phyloP scores from a whole-genome alignment of 805 yeast genomes.

The Candida wancherniae region DNA sequence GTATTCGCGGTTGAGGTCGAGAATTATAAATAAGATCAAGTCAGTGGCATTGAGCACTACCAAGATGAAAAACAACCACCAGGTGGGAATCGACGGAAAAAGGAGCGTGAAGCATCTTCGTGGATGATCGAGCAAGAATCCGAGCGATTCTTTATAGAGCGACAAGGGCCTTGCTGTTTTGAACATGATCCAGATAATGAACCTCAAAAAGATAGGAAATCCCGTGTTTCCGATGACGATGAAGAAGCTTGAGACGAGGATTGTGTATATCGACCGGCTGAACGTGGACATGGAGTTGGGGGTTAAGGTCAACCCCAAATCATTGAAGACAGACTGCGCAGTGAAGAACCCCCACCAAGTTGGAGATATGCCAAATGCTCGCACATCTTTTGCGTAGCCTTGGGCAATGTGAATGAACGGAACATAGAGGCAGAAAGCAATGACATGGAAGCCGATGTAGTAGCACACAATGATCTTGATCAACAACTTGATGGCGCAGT shows the following conservation, averaged over 20 bases:
- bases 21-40: conserved; percentile 69
- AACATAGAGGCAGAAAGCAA: conserved; percentile 48
- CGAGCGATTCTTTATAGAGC: conserved; percentile 65
- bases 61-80: conserved; percentile 84
- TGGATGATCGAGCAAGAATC: conserved; percentile 89
- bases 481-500: conserved; percentile 77
- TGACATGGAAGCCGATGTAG: conserved; percentile 70
- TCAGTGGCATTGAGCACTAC: conserved; percentile 72
- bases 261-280: conserved; percentile 56
- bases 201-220: conserved; percentile 78
- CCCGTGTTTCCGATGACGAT: conserved; percentile 93
- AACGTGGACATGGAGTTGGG: conserved; percentile 76
- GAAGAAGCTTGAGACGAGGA: conserved; percentile 61
- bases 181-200: conserved; percentile 75
- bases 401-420: conserved; percentile 49
- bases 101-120: conserved; percentile 91
- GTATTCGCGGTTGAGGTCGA: conserved; percentile 55
- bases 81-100: conserved; percentile 89
- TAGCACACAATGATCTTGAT: conserved; percentile 60
- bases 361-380: conserved; percentile 59
- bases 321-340: conserved; percentile 73
- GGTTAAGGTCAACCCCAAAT: conserved; percentile 77
- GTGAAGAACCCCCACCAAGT: conserved; percentile 95
- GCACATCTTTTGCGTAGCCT: conserved; percentile 41
- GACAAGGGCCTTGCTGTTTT: conserved; percentile 65